phyloP scores from a whole-genome alignment of 768 basidiomycete species.

The Russula virescens region DNA sequence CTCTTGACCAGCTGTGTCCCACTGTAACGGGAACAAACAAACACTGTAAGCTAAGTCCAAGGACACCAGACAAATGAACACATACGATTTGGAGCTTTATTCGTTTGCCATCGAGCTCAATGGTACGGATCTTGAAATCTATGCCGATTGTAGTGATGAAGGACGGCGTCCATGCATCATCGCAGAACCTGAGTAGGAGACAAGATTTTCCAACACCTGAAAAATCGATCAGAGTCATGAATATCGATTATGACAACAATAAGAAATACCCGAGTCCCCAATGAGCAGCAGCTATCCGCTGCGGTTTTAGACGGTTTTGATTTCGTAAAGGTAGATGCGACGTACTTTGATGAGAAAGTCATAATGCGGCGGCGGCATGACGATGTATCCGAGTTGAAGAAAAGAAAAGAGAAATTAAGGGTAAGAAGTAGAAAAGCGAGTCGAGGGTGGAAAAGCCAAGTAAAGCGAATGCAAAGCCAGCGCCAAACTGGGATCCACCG shows the following conservation, averaged over 20 bases:
- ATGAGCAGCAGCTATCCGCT: constrained; percentile 77
- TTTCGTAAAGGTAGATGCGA: not conserved
- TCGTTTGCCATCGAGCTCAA: constrained; percentile 95
- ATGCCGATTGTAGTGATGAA: constrained; percentile 99
- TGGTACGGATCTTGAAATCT: constrained; percentile 99
- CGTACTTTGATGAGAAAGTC: constrained; percentile 93
- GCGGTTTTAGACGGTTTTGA: constrained; percentile 21
- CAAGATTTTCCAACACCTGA: constrained; percentile 94
- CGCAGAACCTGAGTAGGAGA: constrained; percentile 93
- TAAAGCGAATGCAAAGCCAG: no score
- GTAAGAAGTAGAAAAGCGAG: not conserved
- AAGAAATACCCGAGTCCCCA: constrained; percentile 77
- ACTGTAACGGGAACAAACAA: constrained; percentile 43
- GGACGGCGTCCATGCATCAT: constrained; percentile 98
- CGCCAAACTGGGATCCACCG: no score
- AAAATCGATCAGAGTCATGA: not conserved
- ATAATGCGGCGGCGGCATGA: constrained; percentile 90
- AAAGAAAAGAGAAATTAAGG: not conserved
- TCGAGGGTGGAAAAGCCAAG: not conserved
- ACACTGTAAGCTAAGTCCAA: not conserved
- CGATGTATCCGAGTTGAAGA: not conserved
- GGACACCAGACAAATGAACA: constrained; percentile 21
- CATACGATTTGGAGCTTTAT: constrained; percentile 98
- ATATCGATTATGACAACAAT: not conserved
- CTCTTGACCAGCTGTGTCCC: constrained; percentile 99